A percentile compares a stretch with the other conserved stretches of the same genome.
Evolutionary conservation across 2,329 filamentous ascomycete species (phyloP).

Genomic region (Aspergillus sp.): DNA sequence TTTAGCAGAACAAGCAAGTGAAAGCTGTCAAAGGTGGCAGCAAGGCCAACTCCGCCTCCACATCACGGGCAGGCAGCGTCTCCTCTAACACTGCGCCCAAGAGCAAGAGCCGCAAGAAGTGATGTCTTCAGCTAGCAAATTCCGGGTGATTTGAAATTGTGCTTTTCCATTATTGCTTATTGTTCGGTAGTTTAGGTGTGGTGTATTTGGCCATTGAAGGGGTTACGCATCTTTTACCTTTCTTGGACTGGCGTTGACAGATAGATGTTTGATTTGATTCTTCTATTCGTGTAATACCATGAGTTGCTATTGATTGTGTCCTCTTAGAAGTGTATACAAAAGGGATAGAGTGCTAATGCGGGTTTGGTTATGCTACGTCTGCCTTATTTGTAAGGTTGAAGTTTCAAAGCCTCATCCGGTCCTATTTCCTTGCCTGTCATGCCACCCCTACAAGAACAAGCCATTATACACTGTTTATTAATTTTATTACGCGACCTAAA

Average conservation of each 20-base stretch:
- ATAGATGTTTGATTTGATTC: conserved; percentile 11
- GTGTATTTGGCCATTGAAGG: conserved; percentile 7
- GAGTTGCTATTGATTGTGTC: neutral
- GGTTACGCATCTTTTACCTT: conserved; percentile 7
- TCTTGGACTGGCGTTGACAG: conserved; percentile 14
- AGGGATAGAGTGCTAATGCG: neutral
- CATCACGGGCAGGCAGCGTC: conserved; percentile 82
- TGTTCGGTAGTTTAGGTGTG: conserved; percentile 7
- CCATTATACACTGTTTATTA: too few species aligned
- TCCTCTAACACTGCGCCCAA: conserved; percentile 57
- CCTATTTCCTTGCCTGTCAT: too few species aligned
- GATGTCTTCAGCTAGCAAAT: conserved; percentile 11
- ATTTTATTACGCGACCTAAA: too few species aligned
- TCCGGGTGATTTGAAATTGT: neutral
- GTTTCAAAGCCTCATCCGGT: too few species aligned
- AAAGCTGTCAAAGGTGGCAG: conserved; percentile 73
- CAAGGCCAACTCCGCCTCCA: conserved; percentile 66
- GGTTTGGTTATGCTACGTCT: neutral
- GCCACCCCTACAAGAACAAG: too few species aligned
- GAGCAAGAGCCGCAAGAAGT: conserved; percentile 44
- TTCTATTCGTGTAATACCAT: conserved; percentile 4
- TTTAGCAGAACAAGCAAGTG: conserved; percentile 77
- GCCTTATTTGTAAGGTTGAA: too few species aligned
- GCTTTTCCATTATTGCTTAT: neutral
- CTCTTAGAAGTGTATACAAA: conserved; percentile 4